Evolutionary conservation across 1,139 yeast genomes (phyloP).

Genomic region (Taphrina pruni): DNA sequence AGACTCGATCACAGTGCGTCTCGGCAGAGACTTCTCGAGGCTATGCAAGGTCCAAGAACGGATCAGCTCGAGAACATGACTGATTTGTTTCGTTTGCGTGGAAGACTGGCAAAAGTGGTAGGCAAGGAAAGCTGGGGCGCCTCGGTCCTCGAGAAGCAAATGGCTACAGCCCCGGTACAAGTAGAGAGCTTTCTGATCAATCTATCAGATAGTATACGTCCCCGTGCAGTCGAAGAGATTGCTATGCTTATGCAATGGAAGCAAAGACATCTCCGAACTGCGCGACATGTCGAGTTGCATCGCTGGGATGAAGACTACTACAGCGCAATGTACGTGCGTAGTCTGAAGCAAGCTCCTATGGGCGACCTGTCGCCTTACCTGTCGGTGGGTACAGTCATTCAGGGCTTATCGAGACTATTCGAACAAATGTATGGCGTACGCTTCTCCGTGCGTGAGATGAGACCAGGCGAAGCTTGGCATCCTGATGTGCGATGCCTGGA

Average conservation of each 20-base stretch:
- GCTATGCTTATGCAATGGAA: constrained; percentile 56
- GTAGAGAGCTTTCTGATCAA: constrained; percentile 72
- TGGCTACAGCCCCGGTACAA: constrained; percentile 82
- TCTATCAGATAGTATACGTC: constrained; percentile 60
- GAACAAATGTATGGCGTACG: constrained; percentile 74
- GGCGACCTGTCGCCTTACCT: constrained; percentile 57
- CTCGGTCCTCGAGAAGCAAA: constrained; percentile 84
- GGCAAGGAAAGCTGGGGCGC: constrained; percentile 75
- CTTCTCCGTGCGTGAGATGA: constrained; percentile 68
- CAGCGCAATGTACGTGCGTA: constrained; percentile 54
- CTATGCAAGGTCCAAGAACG: constrained; percentile 62
- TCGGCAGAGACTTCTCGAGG: constrained; percentile 75
- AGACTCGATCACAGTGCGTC: constrained; percentile 63
- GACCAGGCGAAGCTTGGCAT: constrained; percentile 86
- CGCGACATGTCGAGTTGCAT: constrained; percentile 53
- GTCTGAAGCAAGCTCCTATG: constrained; percentile 46
- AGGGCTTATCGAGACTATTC: constrained; percentile 79
- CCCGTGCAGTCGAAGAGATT: constrained; percentile 68
- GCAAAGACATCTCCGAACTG: constrained; percentile 49
- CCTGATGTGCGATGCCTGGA: constrained; percentile 82
- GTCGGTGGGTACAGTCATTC: constrained; percentile 83
- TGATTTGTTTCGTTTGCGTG: constrained; percentile 67
- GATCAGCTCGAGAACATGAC: constrained; percentile 68
- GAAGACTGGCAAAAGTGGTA: constrained; percentile 72
- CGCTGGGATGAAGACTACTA: constrained; percentile 95